Base-by-base conservation (phyloP, 345 rosid species). In the Barbarea vulgaris region DNA sequence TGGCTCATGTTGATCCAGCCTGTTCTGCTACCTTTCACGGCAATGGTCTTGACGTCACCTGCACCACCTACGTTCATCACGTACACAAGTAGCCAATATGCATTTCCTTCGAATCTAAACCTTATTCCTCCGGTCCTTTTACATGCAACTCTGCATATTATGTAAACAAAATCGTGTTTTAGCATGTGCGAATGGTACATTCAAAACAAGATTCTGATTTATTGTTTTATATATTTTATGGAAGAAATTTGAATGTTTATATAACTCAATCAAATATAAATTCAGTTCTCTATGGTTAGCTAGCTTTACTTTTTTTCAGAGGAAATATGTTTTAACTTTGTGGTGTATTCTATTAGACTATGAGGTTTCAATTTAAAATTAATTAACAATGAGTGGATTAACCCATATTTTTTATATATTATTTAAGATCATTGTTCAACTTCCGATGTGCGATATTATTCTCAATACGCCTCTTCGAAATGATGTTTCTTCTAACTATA, bases 1-100 rank as follows among this genome's bases (percentile, higher is more conserved):
- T 93, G 97, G 85, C 90, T 88, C 98, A 91, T 93, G 70, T 79
- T 53, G 3, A 93, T 88, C 97, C 97, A 93, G 10, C 80, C 80
- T 0, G 98, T 88, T 34, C 37, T 80, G 82, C 85, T 89, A 24
- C 98, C 98, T 70, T 84, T 89, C 3, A 91, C 90, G 79, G 86
- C 84, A 82, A 93, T 79, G 57, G 15, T 10, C 9, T 68, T 71
- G 3, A 89, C 64, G 60, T 87, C 93, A 1, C 95, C 93, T 0
- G 88, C 81, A 19, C 97, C 97, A 19, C 89, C 91, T 0, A 90
- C 96, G 67, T 93, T 90, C 84, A 84, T 85, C 75, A 86, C 88
- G 53, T 86, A 81, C 22, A 89, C 91, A 18, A 87, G 63, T 59
- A 84, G 77, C 90, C 90, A 91, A 55, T 87, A 79, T 8, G 86